A percentile compares a stretch with the other conserved stretches of the same genome.
Evolutionary conservation across 164 flowering plant genomes (phyloP).

Genomic region (Amborella trichopoda): DNA sequence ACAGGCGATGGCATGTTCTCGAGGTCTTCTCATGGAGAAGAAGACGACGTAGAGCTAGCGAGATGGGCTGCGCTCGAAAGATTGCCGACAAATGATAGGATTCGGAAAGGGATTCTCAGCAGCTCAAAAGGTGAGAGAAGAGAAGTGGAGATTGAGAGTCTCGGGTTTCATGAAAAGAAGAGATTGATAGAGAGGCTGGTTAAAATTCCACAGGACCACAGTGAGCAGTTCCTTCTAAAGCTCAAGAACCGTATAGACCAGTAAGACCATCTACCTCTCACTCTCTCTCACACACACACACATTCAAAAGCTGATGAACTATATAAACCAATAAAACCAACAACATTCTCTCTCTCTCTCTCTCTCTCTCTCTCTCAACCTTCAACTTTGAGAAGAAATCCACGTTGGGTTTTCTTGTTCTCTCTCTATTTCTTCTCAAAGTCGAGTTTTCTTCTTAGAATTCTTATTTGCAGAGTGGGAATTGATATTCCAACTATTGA

Average conservation of each 20-base stretch:
- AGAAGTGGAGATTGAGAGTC: constrained; percentile 61
- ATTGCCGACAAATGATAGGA: constrained; percentile 13
- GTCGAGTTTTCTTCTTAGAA: too few relatives aligned
- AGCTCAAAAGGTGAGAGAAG: constrained; percentile 15
- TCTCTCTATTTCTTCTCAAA: too few relatives aligned
- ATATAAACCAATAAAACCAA: too few relatives aligned
- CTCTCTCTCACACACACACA: too few relatives aligned
- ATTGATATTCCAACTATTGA: constrained; percentile 71
- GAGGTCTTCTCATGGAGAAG: constrained; percentile 2
- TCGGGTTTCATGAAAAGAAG: constrained; percentile 44
- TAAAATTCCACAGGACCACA: constrained; percentile 81
- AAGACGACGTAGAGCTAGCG: constrained; percentile 16
- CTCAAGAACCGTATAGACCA: constrained; percentile 62
- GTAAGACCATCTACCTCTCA: too few relatives aligned
- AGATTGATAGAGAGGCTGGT: constrained; percentile 60
- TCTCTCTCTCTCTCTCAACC: too few relatives aligned
- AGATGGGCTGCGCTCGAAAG: constrained; percentile 18
- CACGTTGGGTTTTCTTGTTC: too few relatives aligned
- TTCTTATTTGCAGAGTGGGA: constrained; percentile 73
- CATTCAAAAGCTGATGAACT: too few relatives aligned
- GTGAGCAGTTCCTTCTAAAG: constrained; percentile 71
- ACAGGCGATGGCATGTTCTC: constrained; percentile 7
- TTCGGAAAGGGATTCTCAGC: constrained; percentile 8
- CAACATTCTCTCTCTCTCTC: too few relatives aligned
- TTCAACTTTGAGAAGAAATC: too few relatives aligned